Evolutionary conservation across 2,329 filamentous ascomycete species (phyloP).

Genomic region (Fusarium sambucinum): DNA sequence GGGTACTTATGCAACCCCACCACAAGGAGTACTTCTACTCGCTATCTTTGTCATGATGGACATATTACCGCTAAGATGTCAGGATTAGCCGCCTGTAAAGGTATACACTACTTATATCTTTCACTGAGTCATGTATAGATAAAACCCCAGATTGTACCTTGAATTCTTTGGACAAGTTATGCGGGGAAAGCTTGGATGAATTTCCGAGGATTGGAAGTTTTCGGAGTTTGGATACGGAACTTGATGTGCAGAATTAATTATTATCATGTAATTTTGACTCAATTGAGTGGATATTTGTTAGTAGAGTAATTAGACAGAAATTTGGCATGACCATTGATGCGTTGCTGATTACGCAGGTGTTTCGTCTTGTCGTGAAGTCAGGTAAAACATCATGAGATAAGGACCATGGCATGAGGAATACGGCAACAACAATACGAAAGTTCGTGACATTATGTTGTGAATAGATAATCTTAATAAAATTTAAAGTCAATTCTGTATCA

Average conservation of each 20-base stretch:
- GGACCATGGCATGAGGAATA: background rate
- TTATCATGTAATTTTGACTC: constrained; percentile 26
- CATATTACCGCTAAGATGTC: accelerated
- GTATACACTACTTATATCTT: constrained; percentile 11
- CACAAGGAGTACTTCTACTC: background rate
- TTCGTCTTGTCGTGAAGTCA: background rate
- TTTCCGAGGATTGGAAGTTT: constrained; percentile 28
- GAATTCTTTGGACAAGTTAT: constrained; percentile 19
- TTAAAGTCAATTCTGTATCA: constrained; percentile 3
- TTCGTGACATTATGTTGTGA: background rate
- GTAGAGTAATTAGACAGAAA: background rate
- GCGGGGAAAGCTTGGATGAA: constrained; percentile 28
- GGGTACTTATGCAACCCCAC: constrained; percentile 12
- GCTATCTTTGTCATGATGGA: constrained; percentile 34
- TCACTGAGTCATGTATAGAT: constrained; percentile 43
- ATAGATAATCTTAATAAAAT: background rate
- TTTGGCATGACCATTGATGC: background rate
- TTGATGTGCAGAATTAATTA: constrained; percentile 12
- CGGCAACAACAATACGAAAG: background rate
- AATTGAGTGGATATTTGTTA: background rate
- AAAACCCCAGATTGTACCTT: constrained; percentile 27
- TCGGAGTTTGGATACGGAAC: constrained; percentile 29
- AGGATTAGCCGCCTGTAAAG: constrained; percentile 1
- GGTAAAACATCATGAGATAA: constrained; percentile 21
- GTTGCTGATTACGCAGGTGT: background rate